Base-by-base conservation (phyloP, 768 basidiomycete species). In the Amyloporia xantha region DNA sequence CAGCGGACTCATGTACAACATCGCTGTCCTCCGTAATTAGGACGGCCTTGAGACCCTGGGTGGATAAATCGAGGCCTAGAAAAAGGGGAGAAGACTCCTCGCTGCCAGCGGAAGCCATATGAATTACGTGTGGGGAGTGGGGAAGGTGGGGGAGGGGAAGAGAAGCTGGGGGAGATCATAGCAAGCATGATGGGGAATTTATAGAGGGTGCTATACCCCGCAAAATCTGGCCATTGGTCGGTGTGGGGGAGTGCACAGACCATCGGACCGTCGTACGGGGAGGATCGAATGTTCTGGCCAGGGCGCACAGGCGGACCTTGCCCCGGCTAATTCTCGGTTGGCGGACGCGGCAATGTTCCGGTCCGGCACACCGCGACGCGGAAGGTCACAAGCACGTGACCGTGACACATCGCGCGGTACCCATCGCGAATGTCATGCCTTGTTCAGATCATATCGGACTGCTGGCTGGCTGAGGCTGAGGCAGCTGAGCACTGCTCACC, bases 31-130 rank as follows among this genome's bases (percentile, higher is more conserved):
- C 71, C 19, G 76, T 65, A 47, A 86, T 75, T 42, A 91, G 59
- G 35, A 89, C 76, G 0, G 83, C 88, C 65, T 94, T 89, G 47
- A 90, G 73, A 54, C 84, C 82, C 61, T 95, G 91, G 0, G 91
- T 93, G 1, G 87, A 91, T 33, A 91, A 76, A 66, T 93, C 91
- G 47, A 92, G 76, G 12, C 91, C 91, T 20, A 92, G 81, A 62
- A 89, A 91, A 33, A 71, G 69, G 12, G 68, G 68, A 20, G 49
- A 37, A 25, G 44, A 25, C 24, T 42, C 30, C 21, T 33, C 9
- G 15, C 30, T 15, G 30, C 38, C 19, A 7, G 38, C 38, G 11
- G 11, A 20, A 23, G 6, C 13, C 26, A 43, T 24, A 7, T 5
- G 19, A 10, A 17, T 26, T 38, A n/a, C 10, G 9, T 20, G 44